Evolutionary conservation across 306 rosid species (phyloP), one percentile per base, ranked within the genome.

Genomic region (Trifolium subterraneum): DNA sequence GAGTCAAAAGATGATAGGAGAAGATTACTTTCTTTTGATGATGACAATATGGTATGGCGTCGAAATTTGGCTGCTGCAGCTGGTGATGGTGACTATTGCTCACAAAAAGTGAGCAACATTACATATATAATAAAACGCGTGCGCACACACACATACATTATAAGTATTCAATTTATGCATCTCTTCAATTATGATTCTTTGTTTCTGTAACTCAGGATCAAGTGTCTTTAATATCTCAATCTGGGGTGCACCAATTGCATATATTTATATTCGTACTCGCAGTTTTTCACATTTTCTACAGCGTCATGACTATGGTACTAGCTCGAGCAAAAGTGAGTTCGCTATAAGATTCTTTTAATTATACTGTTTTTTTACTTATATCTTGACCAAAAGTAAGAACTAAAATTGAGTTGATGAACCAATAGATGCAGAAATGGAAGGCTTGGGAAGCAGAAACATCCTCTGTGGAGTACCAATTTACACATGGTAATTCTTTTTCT

Each of bases 391-490:
- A 20, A 61, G 23, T 35, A 14, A 65, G 54, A 55, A 50, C 13
- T 22, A 6, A 9, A 64, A 10, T 54, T 54, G 56, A 6, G 0
- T 16, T 68, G 29, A 19, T 73, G 23, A 73, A 31, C 72, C 35
- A 56, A 55, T 31, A 90, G 93, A 84, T 87, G 89, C 78, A 78
- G 69, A 88, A 82, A 79, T 88, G 92, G 97, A 86, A 88, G 82
- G 63, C 84, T 8, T 90, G 93, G 96, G 93, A 90, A 77, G 84
- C 63, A 0, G 90, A 90, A 74, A 90, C 90, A 44, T 71, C 91
- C 2, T 87, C 96, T 27, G 20, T 88, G 4, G 93, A 87, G 82
- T 88, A 90, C 72, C 88, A 90, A 54, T 85, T 82, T 74, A 71
- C 85, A 18, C 84, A 88, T 70, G 93, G 97, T 64, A 10, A 38